A percentile compares a stretch with the other conserved stretches of the same genome.
Conservation (phyloP, 352 stramenopile species). For the Pythium insidiosum region DNA sequence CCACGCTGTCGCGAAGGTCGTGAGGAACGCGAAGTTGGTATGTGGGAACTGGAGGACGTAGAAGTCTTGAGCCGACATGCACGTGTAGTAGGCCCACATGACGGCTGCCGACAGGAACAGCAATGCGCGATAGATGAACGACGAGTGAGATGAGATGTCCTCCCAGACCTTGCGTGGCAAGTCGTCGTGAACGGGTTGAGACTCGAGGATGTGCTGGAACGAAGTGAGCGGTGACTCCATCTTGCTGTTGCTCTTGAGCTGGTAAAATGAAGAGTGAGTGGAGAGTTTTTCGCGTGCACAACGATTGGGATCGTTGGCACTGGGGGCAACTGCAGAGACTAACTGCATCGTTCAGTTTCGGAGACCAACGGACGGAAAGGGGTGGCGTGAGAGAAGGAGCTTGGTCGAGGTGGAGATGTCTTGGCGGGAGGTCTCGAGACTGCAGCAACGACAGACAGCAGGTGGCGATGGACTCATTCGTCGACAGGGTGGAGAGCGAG, state of each 20-base stretch:
- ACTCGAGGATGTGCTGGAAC: no score
- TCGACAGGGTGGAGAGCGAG: no score
- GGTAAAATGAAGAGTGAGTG: no score
- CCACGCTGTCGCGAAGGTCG: conserved; percentile 47
- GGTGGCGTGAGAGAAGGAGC: conserved; percentile 2
- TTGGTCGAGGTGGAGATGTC: background rate
- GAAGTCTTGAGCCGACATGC: conserved; percentile 58
- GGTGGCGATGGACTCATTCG: no score
- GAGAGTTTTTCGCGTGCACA: conserved; percentile 6
- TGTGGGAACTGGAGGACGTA: conserved; percentile 41
- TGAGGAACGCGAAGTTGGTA: conserved; percentile 63
- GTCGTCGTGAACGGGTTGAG: no score
- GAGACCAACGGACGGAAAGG: no score
- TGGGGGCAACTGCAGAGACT: no score
- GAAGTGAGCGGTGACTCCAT: no score
- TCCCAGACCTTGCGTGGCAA: conserved; percentile 52
- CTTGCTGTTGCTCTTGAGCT: no score
- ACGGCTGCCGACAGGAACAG: conserved; percentile 70
- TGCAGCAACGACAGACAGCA: no score
- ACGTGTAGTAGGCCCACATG: conserved; percentile 73
- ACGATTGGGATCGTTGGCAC: conserved; percentile 7
- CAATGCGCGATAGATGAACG: conserved; percentile 51
- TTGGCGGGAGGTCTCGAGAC: no score
- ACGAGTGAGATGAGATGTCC: conserved; percentile 38
- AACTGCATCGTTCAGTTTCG: no score